Evolutionary conservation across 2,329 filamentous ascomycete genomes (phyloP), one percentile per base, ranked within the genome.

Genomic region (Hymenoscyphus fraxineus): DNA sequence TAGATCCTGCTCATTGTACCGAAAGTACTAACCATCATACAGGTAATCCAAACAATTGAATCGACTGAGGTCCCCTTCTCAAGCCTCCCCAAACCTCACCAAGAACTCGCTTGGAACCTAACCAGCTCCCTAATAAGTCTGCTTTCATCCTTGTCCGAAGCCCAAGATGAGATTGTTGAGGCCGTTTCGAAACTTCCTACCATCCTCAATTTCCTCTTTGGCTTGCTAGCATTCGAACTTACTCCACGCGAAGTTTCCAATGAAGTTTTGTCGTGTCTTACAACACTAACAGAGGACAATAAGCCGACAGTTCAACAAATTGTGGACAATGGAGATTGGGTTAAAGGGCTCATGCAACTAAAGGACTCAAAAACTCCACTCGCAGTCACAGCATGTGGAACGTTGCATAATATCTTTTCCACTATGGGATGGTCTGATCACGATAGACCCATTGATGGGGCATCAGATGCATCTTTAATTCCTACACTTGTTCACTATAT

Each of bases 361-460:
- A 82, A 81, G 65, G 78, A 81, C 22, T 74, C 78, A n/a, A 77
- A 77, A 40, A 81, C 77, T 38, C 76, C 81, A 19, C 80, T 80
- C 64, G 82, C 81, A 1, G 80, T 88, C 40, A 76, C 87, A 9
- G 81, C 85, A 7, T 88, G 85, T 60, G 83, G 84, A 15, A 79
- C 87, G 27, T 78, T 89, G 13, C 87, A 89, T 73, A 88, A 88
- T 67, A 75, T 89, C 41, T 88, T 86, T 72, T 75, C 81, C 6
- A 77, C 80, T 2, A 78, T 84, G 69, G 76, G 81, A 63, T 85
- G 82, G 82, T 79, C 81, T 39, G 83, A 85, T 62, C 76, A 79
- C 65, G 81, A 77, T 55, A 80, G 80, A 1, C 81, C 81, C 1
- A 78, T 78, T 62, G 78, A 80, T 55, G 80, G 78, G 15, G 79